phyloP scores from a whole-genome alignment of 495 filamentous ascomycete genomes.

The Talaromyces trachyspermus region DNA sequence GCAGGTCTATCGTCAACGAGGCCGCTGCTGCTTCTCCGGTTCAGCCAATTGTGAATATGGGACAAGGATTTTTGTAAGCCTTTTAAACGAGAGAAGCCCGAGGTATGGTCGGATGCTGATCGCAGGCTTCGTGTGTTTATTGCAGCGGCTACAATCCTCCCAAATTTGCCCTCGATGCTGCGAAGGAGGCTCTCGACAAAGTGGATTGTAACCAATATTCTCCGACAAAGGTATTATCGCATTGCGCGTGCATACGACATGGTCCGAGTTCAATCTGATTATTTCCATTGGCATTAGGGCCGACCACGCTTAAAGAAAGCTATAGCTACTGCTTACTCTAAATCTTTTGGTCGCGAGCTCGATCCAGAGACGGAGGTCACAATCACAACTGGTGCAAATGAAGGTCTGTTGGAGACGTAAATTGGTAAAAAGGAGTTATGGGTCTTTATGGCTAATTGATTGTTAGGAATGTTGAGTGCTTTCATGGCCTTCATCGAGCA shows the following conservation, averaged over 20 bases:
- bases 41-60: constrained; percentile 92
- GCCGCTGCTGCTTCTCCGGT: constrained; percentile 74
- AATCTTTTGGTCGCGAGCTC: constrained; percentile 69
- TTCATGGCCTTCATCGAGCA: constrained; percentile 96
- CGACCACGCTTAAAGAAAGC: constrained; percentile 86
- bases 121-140: neutral
- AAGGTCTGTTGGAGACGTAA: constrained; percentile 64
- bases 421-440: no score
- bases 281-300: constrained; percentile 45
- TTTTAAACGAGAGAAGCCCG: neutral
- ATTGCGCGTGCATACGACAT: neutral
- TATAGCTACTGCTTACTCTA: constrained; percentile 81
- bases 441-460: constrained; percentile 7
- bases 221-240: constrained; percentile 62
- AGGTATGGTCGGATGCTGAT: neutral
- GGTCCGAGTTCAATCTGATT: neutral
- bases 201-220: constrained; percentile 99
- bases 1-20: constrained; percentile 92
- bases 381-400: constrained; percentile 94
- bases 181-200: constrained; percentile 78
- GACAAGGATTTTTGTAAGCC: constrained; percentile 82
- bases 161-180: constrained; percentile 81
- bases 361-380: constrained; percentile 88
- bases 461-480: constrained; percentile 80
- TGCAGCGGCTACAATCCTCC: constrained; percentile 90